Evolutionary conservation across 169 alveolate species (phyloP), one percentile per base, ranked within the genome.

Genomic region (Plasmodium coatneyi): DNA sequence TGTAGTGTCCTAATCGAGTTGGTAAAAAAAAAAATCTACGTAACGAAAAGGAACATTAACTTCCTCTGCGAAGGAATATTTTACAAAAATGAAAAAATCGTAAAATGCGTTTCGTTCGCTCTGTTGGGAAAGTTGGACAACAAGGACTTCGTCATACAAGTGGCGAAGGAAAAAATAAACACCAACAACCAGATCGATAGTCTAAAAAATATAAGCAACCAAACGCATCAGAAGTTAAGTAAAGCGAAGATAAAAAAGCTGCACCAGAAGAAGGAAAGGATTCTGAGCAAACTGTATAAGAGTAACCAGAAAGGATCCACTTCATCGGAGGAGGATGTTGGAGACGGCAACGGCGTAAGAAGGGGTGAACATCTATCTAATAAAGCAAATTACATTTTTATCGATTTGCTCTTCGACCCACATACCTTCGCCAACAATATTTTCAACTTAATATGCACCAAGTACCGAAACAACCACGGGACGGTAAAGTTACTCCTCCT

Each of bases 1-100:
- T 86, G 93, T 41, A 86, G 93, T 76, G 43, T 86, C 36, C 71
- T 86, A 6, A 86, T 86, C 9, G 93, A 86, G 32, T 19, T 86
- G 12, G 34, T 76, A 1, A 86, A 86, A 19, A 86, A 86, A 86
- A 86, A 74, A 34, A 54, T 86, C 25, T 86, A 74, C 30, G 80
- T 32, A 0, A 86, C 56, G 3, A 86, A 76, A 54, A 86, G 4
- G 43, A 86, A 86, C n/a, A 54, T 86, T n/a, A 86, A 86, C 16
- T 16, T 86, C 19, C 25, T 86, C 5, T 46, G 72, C 9, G 93
- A 86, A 16, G 93, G 93, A 0, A n/a, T 86, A 1, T 86, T 86
- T 30, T 86, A 74, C 19, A 86, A 86, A 76, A 86, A 86, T 76
- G 28, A 32, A 19, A 86, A 86, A 86, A 86, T 86, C 5, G 93